Evolutionary conservation across 139 green algal species (phyloP).

Genomic region (Tetratostichococcus sp.): DNA sequence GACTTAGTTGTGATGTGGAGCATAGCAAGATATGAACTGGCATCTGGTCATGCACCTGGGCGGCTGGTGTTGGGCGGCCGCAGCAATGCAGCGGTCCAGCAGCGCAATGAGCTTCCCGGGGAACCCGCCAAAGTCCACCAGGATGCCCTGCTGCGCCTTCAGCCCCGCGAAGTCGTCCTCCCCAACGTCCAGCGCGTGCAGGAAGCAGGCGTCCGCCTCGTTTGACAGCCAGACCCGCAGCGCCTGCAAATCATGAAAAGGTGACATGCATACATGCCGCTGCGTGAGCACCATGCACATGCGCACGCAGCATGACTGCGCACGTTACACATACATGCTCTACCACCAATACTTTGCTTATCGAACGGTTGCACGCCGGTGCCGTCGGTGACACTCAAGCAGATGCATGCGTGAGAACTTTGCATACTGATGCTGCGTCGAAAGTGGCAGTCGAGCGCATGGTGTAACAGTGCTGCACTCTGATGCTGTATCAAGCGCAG

Average conservation of each 20-base stretch:
- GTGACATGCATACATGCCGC: too few relatives aligned
- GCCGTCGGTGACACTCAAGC: too few relatives aligned
- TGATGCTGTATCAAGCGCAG: neutral
- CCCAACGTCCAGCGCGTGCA: conserved; percentile 82
- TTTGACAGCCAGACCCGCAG: conserved; percentile 72
- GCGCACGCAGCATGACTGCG: too few relatives aligned
- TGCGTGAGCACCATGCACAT: too few relatives aligned
- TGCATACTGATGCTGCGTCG: too few relatives aligned
- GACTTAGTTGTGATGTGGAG: too few relatives aligned
- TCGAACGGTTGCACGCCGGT: too few relatives aligned
- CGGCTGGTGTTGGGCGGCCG: neutral
- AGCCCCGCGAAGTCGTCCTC: conserved; percentile 87
- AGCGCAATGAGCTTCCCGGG: conserved; percentile 80
- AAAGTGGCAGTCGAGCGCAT: too few relatives aligned
- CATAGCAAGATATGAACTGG: too few relatives aligned
- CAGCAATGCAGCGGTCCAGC: conserved; percentile 70
- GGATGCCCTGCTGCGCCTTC: conserved; percentile 84
- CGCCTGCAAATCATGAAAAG: conserved; percentile 35
- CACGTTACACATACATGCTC: too few relatives aligned
- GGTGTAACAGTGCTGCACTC: neutral
- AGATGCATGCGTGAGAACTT: too few relatives aligned
- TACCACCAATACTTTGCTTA: too few relatives aligned
- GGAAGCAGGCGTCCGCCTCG: conserved; percentile 67
- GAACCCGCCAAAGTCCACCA: conserved; percentile 89
- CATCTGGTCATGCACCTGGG: neutral